Evolutionary conservation across 176 grass and related monocot genomes (phyloP).

Genomic region (Oryza officinalis): DNA sequence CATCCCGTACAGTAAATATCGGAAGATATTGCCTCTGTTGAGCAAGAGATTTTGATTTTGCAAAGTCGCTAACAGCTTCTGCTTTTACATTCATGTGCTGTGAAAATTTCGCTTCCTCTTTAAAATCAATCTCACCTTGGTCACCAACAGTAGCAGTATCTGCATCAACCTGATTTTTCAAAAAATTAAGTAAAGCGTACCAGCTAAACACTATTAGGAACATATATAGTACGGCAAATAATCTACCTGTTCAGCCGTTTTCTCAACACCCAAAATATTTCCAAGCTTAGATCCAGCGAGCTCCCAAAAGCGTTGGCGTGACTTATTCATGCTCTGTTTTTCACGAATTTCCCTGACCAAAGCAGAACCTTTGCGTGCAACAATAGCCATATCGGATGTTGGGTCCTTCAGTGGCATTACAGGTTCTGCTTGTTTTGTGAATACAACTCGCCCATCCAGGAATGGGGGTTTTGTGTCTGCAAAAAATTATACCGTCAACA

Average conservation of each 20-base stretch:
- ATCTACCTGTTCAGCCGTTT: constrained; percentile 84
- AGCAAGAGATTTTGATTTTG: constrained; percentile 88
- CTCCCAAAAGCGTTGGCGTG: constrained; percentile 96
- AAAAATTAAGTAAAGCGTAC: constrained; percentile 5
- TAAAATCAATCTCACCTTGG: constrained; percentile 96
- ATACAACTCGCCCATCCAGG: constrained; percentile 93
- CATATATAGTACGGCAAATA: constrained; percentile 6
- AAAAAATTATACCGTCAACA: constrained; percentile 14
- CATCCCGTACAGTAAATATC: constrained; percentile 93
- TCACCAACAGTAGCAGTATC: constrained; percentile 95
- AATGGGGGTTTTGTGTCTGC: constrained; percentile 96
- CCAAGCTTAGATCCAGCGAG: constrained; percentile 98
- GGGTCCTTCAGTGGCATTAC: constrained; percentile 97
- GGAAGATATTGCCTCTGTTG: constrained; percentile 99
- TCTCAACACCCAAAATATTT: constrained; percentile 96
- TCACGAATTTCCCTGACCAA: constrained; percentile 96
- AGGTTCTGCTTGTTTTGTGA: constrained; percentile 95
- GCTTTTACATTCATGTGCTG: constrained; percentile 87
- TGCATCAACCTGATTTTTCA: constrained; percentile 76
- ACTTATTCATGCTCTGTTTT: constrained; percentile 98
- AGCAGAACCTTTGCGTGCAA: constrained; percentile 87
- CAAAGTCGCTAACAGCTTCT: constrained; percentile 99
- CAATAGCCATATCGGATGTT: constrained; percentile 98
- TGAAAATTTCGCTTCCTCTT: constrained; percentile 93
- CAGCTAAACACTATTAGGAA: neutral